A percentile compares a stretch with the other conserved stretches of the same genome.
Conservation (phyloP, 2,329 filamentous ascomycete species). For the Sporothrix inflata region DNA sequence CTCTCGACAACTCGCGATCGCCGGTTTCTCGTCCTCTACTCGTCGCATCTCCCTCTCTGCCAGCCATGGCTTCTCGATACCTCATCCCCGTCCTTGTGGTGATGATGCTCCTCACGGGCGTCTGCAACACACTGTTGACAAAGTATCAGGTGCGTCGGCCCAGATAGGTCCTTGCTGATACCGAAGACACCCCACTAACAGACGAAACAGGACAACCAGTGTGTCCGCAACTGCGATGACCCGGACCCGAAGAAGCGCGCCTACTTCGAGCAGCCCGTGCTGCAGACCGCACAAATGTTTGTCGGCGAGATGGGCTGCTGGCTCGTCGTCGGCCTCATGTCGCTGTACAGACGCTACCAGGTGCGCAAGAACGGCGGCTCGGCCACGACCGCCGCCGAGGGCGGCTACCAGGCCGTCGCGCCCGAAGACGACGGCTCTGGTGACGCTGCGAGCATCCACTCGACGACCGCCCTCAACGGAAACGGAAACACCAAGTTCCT, state of each 20-base stretch:
- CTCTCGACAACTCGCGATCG: not conserved
- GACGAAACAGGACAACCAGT: constrained; percentile 83
- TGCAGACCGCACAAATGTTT: constrained; percentile 98
- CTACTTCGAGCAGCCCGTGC: constrained; percentile 90
- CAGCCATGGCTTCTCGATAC: constrained; percentile 68
- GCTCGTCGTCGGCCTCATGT: constrained; percentile 77
- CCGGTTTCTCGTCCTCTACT: not conserved
- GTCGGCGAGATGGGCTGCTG: constrained; percentile 95
- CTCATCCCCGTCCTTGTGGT: constrained; percentile 83
- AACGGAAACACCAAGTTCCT: constrained; percentile 48
- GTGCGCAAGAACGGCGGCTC: constrained; percentile 31
- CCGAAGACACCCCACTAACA: not conserved
- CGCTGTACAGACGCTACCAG: constrained; percentile 65
- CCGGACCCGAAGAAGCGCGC: constrained; percentile 66
- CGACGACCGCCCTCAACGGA: constrained; percentile 48
- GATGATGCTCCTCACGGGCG: constrained; percentile 96
- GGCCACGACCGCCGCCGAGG: constrained; percentile 39
- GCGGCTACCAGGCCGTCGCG: constrained; percentile 69
- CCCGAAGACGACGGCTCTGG: constrained; percentile 45
- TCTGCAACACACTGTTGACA: constrained; percentile 94
- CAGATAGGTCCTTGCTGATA: not conserved
- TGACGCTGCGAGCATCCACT: constrained; percentile 50
- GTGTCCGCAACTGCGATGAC: constrained; percentile 83
- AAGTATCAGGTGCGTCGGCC: constrained; percentile 78
- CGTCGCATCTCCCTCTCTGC: not conserved